A percentile compares a stretch with the other conserved stretches of the same genome.
These are phyloP conservation scores for Mollisia scopiformis DNA, from an alignment of 2,329 filamentous ascomycete genomes.

Conservation along the genomic window DNA sequence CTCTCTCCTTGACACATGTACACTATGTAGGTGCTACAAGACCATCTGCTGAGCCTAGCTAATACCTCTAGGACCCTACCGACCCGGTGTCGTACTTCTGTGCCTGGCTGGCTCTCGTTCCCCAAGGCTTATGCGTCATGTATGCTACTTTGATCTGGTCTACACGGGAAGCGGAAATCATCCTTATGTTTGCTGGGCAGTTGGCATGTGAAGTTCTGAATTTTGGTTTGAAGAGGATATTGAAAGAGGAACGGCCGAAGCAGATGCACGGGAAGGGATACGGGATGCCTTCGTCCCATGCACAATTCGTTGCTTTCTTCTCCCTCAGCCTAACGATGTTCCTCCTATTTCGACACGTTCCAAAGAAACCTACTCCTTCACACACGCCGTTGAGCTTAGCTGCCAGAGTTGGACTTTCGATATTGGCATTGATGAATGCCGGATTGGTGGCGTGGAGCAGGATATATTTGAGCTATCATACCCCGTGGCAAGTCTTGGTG, in stretches of 20 bases:
- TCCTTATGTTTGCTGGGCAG: slow-evolving; percentile 89
- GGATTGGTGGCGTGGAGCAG: slow-evolving; percentile 77
- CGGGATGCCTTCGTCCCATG: slow-evolving; percentile 95
- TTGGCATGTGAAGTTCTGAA: slow-evolving; percentile 91
- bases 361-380: slow-evolving; percentile 44
- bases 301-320: slow-evolving; percentile 94
- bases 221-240: slow-evolving; percentile 83
- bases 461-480: slow-evolving; percentile 93
- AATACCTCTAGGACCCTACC: slow-evolving; percentile 69
- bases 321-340: slow-evolving; percentile 83
- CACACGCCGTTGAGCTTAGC: slow-evolving; percentile 60
- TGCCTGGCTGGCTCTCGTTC: slow-evolving; percentile 92
- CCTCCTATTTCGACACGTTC: slow-evolving; percentile 77
- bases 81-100: slow-evolving; percentile 85
- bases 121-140: slow-evolving; percentile 86
- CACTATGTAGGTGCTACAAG: slow-evolving; percentile 73
- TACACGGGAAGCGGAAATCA: slow-evolving; percentile 86
- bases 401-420: slow-evolving; percentile 58
- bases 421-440: slow-evolving; percentile 63
- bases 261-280: slow-evolving; percentile 90
- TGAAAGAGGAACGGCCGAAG: slow-evolving; percentile 87
- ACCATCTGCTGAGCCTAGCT: slow-evolving; percentile 12
- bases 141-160: slow-evolving; percentile 92
- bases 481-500: slow-evolving; percentile 81
- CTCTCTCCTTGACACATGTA: slow-evolving; percentile 92